Evolutionary conservation across 2,329 filamentous ascomycete genomes (phyloP), one percentile per base, ranked within the genome.

Genomic region (Corynespora cassiicola): DNA sequence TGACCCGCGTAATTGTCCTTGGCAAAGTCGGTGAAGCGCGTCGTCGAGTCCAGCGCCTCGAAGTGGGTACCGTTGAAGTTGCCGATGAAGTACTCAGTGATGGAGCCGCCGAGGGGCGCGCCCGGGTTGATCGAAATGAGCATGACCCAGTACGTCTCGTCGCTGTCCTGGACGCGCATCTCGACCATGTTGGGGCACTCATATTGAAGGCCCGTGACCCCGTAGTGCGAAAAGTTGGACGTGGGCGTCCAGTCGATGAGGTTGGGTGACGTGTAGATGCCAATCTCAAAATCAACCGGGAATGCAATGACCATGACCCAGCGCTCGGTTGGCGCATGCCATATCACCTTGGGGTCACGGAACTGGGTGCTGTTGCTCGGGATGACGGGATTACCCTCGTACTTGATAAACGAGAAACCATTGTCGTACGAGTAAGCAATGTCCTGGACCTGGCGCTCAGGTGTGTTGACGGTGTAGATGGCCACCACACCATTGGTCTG

Each of bases 21-120:
- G 14, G 61, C 71, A 15, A 77, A 77, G 46, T 77, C 74, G 5
- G 69, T 66, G 11, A 76, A 63, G 3, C 71, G 63, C 6, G 70
- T 66, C 6, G 63, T 65, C 1, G 46, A 54, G 46, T 79, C 77
- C 17, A 69, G 63, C 2, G 75, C 58, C 11, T 54, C 61, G 16
- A 84, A 86, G 56, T 82, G 78, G 0, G 80, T 84, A n/a, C 82
- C 83, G 47, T 86, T 83, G 68, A 85, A 86, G 2, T 63, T 67
- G 4, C 83, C 82, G 0, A 77, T 66, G 66, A 79, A 80, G 56
- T 83, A 84, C 56, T 82, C 63, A 1, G 72, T 73, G 12, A 76
- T 72, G 1, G 76, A 80, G 1, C 80, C 80, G 7, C 80, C 80
- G 0, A 76, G 64, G 0, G 80, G 80, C 0, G 77, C 78, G 5